phyloP scores from a whole-genome alignment of 2,329 filamentous ascomycete genomes.

The Fusarium piperis region DNA sequence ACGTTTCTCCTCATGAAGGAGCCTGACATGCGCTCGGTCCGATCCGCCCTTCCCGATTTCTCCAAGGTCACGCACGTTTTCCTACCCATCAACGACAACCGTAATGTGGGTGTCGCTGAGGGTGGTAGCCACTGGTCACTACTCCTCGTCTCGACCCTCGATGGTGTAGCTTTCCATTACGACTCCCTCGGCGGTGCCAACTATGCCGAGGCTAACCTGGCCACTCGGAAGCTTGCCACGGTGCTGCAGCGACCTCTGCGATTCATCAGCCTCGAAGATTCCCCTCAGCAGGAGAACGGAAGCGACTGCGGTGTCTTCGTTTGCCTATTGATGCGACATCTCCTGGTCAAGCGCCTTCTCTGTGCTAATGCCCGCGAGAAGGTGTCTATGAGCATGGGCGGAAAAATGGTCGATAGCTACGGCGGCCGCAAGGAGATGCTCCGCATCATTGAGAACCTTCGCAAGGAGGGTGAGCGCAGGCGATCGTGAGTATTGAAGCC shows the following conservation, averaged over 20 bases:
- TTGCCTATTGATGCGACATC: slow-evolving; percentile 91
- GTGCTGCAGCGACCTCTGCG: slow-evolving; percentile 74
- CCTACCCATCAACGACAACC: slow-evolving; percentile 91
- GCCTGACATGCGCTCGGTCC: slow-evolving; percentile 63
- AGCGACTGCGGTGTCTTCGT: slow-evolving; percentile 97
- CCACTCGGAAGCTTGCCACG: slow-evolving; percentile 73
- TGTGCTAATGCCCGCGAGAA: slow-evolving; percentile 83
- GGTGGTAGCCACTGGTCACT: slow-evolving; percentile 95
- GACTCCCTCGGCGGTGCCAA: slow-evolving; percentile 86
- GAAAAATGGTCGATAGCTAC: slow-evolving; percentile 82
- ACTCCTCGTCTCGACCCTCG: slow-evolving; percentile 86
- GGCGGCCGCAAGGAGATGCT: slow-evolving; percentile 91
- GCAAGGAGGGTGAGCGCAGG: slow-evolving; percentile 87
- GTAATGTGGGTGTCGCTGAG: slow-evolving; percentile 80
- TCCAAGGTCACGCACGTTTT: slow-evolving; percentile 88
- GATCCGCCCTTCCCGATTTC: slow-evolving; percentile 83
- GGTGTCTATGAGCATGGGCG: slow-evolving; percentile 92
- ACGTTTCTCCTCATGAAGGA: slow-evolving; percentile 89
- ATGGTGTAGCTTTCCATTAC: slow-evolving; percentile 95
- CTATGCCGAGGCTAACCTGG: slow-evolving; percentile 74
- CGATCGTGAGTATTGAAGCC: slow-evolving; percentile 70
- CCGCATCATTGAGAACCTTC: slow-evolving; percentile 84
- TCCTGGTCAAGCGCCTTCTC: slow-evolving; percentile 86
- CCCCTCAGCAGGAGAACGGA: slow-evolving; percentile 89
- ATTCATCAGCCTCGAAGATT: slow-evolving; percentile 85